Evolutionary conservation across 495 filamentous ascomycete genomes (phyloP), one percentile per base, ranked within the genome.

Genomic region (Tuber microsphaerosporum): DNA sequence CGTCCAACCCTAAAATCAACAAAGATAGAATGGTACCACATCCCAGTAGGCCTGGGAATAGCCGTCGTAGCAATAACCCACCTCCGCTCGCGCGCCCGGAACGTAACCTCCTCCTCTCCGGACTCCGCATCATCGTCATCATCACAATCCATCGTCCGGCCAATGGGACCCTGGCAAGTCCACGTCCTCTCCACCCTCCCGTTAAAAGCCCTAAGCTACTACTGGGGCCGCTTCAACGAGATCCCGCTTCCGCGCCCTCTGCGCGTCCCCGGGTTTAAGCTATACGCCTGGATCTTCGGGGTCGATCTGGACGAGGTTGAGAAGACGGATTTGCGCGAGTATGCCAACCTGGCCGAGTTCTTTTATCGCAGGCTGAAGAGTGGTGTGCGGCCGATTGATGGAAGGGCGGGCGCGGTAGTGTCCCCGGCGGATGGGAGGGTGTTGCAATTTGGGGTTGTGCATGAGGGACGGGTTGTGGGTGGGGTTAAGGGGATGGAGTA

Each of bases 401-500:
- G 91, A 0, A 91, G 94, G 80, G 89, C 88, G 3, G 90, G 89
- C 77, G 91, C 92, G 2, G 86, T 99, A 16, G 84, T 98, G 3
- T 92, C 93, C 0, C 95, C 95, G 19, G 88, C 96, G 20, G 95
- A 99, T 84, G 96, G 95, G 14, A 89, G 90, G 71, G 87, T 99
- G 42, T 86, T 99, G 22, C 95, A 98, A 81, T 98, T 93, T 80
- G 95, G 95, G 5, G 91, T 88, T 77, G 97, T 99, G 74, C 91
- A 95, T 78, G 88, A 92, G 71, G 94, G 94, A 43, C 81, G 81
- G 22, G 92, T 97, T 79, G 94, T 99, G n/a, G 95, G 98, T 84
- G 95, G 98, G 84, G 94, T 98, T 56, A 99, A 99, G 84, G 95
- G 95, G 69, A 94, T 98, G 88, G 98, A 94, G 5, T 99, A 99